Evolutionary conservation across 169 alveolate genomes (phyloP), one percentile per base, ranked within the genome.

Genomic region (Theileria annulata): DNA sequence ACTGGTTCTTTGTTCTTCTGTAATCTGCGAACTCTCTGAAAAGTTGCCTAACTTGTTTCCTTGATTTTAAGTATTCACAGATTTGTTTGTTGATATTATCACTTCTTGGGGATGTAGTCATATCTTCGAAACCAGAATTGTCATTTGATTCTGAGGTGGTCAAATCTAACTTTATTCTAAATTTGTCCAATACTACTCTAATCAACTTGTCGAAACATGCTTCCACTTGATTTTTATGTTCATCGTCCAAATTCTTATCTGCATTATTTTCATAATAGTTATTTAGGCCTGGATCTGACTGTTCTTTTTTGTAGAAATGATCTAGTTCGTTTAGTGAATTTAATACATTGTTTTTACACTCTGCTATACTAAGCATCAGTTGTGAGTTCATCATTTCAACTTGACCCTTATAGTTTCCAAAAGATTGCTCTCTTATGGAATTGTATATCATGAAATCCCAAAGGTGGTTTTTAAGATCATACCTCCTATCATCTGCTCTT

Each of bases 371-470:
- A 23, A 51, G 60, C 80, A 21, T 47, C 30, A 59, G 67, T 33
- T 82, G 86, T 13, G 85, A 59, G 31, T 74, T 77, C 75, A 82
- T 23, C 64, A 54, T 49, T 54, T 30, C 58, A 17, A 71, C 80
- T 12, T 42, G 19, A 8, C 85, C 25, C 25, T 19, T 56, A 37
- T 82, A 82, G 59, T 35, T 31, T 15, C 82, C 82, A 13, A 47
- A 72, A 13, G 77, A 19, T 62, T 56, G 71, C 63, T 82, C 89
- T 30, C 89, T 49, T 10, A 82, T 31, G 71, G 75, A 75, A 54
- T 64, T 72, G 62, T 23, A 82, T 5, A 82, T 75, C 75, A 66
- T 54, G 60, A 82, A 82, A 58, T 82, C 89, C 89, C 89, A 82
- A 25, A 82, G 72, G 15, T 72, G 70, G 28, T 82, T 77, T 49